Percentiles rank a stretch among this genome's conserved stretches.
Conservation (phyloP, 495 filamentous ascomycete species). For the Trichoderma parareesei region DNA sequence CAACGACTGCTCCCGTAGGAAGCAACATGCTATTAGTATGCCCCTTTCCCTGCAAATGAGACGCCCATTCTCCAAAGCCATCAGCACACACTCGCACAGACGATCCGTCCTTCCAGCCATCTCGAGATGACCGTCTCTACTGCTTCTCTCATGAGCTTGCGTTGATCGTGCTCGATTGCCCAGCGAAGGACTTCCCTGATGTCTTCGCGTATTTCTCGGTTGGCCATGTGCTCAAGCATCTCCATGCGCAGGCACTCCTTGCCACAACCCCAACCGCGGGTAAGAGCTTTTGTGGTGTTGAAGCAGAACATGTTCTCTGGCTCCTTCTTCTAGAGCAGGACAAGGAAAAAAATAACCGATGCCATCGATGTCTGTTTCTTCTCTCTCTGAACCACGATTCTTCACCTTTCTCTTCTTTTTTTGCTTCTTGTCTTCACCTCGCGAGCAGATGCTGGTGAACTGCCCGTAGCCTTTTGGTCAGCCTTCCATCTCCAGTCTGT, state of each 20-base stretch:
- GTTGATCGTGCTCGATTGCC: not conserved
- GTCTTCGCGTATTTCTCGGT: not conserved
- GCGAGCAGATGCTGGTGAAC: not conserved
- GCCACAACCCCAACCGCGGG: not conserved
- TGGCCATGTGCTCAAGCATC: not conserved
- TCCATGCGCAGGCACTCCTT: not conserved
- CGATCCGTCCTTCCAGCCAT: too few relatives aligned
- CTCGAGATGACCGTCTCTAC: not conserved
- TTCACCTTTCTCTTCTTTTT: not conserved
- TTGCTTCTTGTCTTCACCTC: not conserved
- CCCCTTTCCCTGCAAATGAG: too few relatives aligned
- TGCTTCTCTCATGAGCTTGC: too few relatives aligned
- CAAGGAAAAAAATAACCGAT: not conserved
- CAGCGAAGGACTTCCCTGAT: not conserved
- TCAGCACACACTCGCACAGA: too few relatives aligned
- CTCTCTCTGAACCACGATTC: not conserved
- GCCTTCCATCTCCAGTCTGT: not conserved
- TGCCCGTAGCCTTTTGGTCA: not conserved
- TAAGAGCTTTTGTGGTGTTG: not conserved
- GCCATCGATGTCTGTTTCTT: not conserved
- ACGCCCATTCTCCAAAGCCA: too few relatives aligned
- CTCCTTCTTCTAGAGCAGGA: not conserved
- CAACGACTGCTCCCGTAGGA: too few relatives aligned
- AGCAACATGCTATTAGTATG: too few relatives aligned
- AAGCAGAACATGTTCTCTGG: not conserved